phyloP scores from a whole-genome alignment of 2,329 filamentous ascomycete genomes.

The Monosporascus sp. region DNA sequence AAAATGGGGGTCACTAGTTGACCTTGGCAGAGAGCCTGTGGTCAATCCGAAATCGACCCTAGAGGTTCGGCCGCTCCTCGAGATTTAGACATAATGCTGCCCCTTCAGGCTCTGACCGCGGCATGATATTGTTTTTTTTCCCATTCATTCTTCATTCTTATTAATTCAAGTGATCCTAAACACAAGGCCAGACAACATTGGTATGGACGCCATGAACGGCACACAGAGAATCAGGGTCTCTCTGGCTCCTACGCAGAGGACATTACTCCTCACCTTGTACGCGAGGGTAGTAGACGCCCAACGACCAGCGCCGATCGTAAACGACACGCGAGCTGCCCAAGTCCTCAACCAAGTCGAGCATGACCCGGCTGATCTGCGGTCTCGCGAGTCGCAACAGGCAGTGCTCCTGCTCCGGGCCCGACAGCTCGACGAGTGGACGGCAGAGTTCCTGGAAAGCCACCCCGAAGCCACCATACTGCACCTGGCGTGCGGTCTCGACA shows the following conservation, averaged over 20 bases:
- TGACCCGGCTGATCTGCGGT: slow-evolving; percentile 15
- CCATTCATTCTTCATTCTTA: too few species aligned
- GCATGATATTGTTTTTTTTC: too few species aligned
- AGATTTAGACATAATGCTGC: too few species aligned
- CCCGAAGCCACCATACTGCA: slow-evolving; percentile 24
- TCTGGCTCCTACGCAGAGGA: slow-evolving; percentile 18
- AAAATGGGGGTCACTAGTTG: too few species aligned
- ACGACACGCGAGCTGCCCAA: slow-evolving; percentile 13
- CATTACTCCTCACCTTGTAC: slow-evolving; percentile 18
- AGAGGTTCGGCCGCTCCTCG: too few species aligned
- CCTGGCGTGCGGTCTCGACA: slow-evolving; percentile 28
- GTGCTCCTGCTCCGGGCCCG: slow-evolving; percentile 10
- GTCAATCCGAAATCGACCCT: too few species aligned
- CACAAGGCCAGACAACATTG: too few species aligned
- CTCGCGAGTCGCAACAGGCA: slow-evolving; percentile 8
- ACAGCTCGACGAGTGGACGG: slow-evolving; percentile 20
- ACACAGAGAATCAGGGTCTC: slow-evolving; percentile 7
- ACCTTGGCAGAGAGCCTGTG: too few species aligned
- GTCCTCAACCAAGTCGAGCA: slow-evolving; percentile 18
- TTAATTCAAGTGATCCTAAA: background rate
- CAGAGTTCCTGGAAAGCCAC: slow-evolving; percentile 20
- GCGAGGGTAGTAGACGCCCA: slow-evolving; percentile 17
- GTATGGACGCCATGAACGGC: background rate
- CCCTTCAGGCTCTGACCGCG: too few species aligned
- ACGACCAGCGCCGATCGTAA: slow-evolving; percentile 13